A percentile compares a stretch with the other conserved stretches of the same genome.
phyloP scores from a whole-genome alignment of 768 basidiomycete genomes.

The Tricholoma matsutake region DNA sequence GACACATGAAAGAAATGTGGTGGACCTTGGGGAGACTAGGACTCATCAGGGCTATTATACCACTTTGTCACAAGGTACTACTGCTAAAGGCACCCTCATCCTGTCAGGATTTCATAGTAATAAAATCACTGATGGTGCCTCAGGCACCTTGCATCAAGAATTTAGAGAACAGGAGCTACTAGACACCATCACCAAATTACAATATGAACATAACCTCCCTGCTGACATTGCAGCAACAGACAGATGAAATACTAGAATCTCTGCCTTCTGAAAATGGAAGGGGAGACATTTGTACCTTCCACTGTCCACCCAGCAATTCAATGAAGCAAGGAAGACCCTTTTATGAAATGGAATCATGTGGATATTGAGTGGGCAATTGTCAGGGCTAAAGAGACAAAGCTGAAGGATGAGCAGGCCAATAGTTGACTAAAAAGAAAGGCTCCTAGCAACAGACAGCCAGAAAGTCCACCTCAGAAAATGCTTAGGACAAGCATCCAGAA shows the following conservation, averaged over 20 bases:
- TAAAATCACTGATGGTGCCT: background rate
- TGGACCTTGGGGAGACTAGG: background rate
- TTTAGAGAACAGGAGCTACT: background rate
- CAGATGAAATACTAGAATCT: background rate
- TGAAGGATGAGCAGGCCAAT: background rate
- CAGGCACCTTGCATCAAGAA: background rate
- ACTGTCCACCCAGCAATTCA: background rate
- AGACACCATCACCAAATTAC: background rate
- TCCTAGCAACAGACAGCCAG: background rate
- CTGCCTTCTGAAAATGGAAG: background rate
- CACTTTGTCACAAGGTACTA: background rate
- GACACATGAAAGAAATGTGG: constrained; percentile 7
- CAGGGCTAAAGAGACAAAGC: background rate
- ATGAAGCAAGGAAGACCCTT: background rate
- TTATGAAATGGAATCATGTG: background rate
- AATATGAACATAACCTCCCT: background rate
- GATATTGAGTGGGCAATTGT: background rate
- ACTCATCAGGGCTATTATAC: background rate
- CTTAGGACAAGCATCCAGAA: background rate
- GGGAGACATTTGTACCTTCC: background rate
- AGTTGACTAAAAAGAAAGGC: background rate
- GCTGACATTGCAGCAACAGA: background rate
- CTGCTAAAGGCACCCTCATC: background rate
- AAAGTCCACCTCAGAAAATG: background rate
- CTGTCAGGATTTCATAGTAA: background rate